Percentiles rank a stretch among this genome's conserved stretches.
Conservation (phyloP, 2,329 filamentous ascomycete species). For the Fusarium pseudograminearum region DNA sequence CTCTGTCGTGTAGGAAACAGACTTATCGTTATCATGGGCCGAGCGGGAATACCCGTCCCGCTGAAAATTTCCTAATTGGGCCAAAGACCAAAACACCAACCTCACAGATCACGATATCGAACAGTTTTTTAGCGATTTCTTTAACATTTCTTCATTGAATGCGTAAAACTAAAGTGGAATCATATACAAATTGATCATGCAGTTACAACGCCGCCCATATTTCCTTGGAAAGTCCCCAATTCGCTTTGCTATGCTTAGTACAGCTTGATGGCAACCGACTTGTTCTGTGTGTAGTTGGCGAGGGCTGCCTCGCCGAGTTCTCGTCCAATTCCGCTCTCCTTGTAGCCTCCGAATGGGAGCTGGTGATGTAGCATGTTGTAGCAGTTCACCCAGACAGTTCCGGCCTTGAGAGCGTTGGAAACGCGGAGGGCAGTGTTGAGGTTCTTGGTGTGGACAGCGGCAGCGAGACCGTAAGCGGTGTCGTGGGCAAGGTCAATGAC, state of each 20-base stretch:
- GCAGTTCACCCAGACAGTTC: slow-evolving; percentile 70
- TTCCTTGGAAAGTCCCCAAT: slow-evolving; percentile 22
- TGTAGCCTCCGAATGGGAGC: slow-evolving; percentile 79
- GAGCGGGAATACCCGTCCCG: background rate
- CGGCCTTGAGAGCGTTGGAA: slow-evolving; percentile 79
- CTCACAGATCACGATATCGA: background rate
- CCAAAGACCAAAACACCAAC: slow-evolving; percentile 8
- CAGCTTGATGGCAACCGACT: slow-evolving; percentile 69
- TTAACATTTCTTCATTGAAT: slow-evolving; percentile 40
- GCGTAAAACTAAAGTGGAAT: slow-evolving; percentile 37
- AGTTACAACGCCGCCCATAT: slow-evolving; percentile 37
- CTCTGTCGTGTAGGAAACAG: background rate
- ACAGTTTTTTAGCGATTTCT: slow-evolving; percentile 22
- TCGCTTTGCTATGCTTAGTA: slow-evolving; percentile 32
- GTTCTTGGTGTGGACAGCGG: slow-evolving; percentile 84
- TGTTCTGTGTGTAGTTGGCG: slow-evolving; percentile 75
- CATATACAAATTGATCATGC: slow-evolving; percentile 44
- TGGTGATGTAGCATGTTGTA: slow-evolving; percentile 80
- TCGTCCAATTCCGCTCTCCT: slow-evolving; percentile 81
- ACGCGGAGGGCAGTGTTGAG: slow-evolving; percentile 86
- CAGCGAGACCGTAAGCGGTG: slow-evolving; percentile 83
- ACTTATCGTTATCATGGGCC: background rate
- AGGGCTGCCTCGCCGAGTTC: slow-evolving; percentile 78
- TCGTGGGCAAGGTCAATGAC: slow-evolving; percentile 80
- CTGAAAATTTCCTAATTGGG: slow-evolving; percentile 6